Evolutionary conservation across 768 basidiomycete species (phyloP).

Genomic region (Podaxis sp.): DNA sequence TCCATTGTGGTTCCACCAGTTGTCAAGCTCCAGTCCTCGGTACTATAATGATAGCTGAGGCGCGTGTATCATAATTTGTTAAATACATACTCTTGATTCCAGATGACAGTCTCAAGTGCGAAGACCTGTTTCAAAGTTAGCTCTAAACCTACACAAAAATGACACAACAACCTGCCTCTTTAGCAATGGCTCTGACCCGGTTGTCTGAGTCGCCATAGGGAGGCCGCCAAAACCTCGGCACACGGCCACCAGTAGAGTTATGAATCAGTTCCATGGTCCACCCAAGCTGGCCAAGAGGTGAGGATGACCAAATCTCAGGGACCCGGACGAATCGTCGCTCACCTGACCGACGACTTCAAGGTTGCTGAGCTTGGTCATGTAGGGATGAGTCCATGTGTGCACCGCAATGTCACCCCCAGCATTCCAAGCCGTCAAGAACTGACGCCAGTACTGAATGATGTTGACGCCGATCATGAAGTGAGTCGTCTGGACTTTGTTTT

Average conservation of each 20-base stretch:
- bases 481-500: slow-evolving; percentile 69
- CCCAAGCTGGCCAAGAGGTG: slow-evolving; percentile 48
- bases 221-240: slow-evolving; percentile 79
- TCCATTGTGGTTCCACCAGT: slow-evolving; percentile 40
- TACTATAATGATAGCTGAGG: slow-evolving; percentile 36
- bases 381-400: slow-evolving; percentile 73
- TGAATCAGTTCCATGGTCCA: slow-evolving; percentile 80
- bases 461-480: slow-evolving; percentile 90
- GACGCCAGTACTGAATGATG: slow-evolving; percentile 54
- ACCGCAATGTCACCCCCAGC: slow-evolving; percentile 46
- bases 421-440: slow-evolving; percentile 54
- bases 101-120: slow-evolving; percentile 79
- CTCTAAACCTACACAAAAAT: not conserved
- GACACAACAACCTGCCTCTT: slow-evolving; percentile 45
- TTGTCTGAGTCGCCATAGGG: slow-evolving; percentile 85
- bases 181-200: slow-evolving; percentile 82
- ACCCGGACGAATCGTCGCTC: slow-evolving; percentile 2
- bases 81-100: slow-evolving; percentile 82
- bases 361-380: slow-evolving; percentile 79
- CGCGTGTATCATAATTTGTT: slow-evolving; percentile 3
- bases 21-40: slow-evolving; percentile 73
- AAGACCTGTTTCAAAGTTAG: slow-evolving; percentile 43
- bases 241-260: slow-evolving; percentile 74
- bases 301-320: not conserved
- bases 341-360: slow-evolving; percentile 66